A percentile compares a stretch with the other conserved stretches of the same genome.
phyloP scores from a whole-genome alignment of 306 rosid genomes.

The Vigna trinervia region DNA sequence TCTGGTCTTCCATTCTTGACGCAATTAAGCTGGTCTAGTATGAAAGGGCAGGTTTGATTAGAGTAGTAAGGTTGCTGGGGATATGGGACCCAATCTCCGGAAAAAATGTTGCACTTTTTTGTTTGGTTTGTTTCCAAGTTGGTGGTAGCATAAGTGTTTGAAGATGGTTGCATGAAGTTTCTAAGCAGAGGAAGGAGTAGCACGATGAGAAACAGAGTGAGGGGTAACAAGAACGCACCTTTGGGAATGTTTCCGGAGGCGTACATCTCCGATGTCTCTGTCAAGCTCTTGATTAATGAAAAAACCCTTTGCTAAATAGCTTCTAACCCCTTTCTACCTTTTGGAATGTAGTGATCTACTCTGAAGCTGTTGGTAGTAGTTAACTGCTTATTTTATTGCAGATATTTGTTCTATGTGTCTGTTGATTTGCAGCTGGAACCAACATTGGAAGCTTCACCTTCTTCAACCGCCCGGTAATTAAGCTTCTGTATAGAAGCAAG shows the following conservation, averaged over 20 bases:
- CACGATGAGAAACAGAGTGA: conserved; percentile 31
- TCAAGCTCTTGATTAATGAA: neutral
- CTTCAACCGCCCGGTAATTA: neutral
- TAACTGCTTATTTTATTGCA: neutral
- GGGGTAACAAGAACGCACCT: conserved; percentile 35
- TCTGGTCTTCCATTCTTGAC: conserved; percentile 69
- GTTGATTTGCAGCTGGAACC: neutral
- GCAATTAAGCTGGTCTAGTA: conserved; percentile 69
- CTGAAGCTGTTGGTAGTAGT: neutral
- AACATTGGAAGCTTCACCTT: neutral
- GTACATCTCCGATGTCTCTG: neutral
- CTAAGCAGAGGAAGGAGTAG: conserved; percentile 48
- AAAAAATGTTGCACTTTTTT: conserved; percentile 59
- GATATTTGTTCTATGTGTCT: neutral
- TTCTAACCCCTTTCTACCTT: neutral
- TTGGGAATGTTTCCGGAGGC: conserved; percentile 39
- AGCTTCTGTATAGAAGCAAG: no score
- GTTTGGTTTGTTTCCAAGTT: conserved; percentile 18
- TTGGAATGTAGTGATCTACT: neutral
- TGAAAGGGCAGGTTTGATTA: conserved; percentile 58
- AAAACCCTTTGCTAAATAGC: neutral
- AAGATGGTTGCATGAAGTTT: conserved; percentile 37
- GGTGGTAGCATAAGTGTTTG: conserved; percentile 22
- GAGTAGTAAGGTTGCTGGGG: conserved; percentile 57
- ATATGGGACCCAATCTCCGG: conserved; percentile 70